phyloP scores from a whole-genome alignment of 805 yeast species.

The Lipomyces anomalus region DNA sequence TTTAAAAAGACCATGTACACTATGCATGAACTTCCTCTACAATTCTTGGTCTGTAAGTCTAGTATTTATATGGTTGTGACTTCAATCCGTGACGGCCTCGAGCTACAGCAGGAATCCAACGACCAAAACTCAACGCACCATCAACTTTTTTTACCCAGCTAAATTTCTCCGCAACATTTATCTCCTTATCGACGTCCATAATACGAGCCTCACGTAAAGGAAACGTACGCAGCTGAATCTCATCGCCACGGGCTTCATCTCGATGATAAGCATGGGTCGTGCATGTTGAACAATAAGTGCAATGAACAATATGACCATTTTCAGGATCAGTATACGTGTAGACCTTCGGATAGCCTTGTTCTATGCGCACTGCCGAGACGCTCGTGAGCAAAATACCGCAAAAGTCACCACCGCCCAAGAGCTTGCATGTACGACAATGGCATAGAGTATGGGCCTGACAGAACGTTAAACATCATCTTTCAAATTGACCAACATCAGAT shows the following conservation, averaged over 20 bases:
- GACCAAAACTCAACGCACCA: conserved; percentile 16
- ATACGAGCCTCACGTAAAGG: conserved; percentile 18
- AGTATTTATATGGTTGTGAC: neutral
- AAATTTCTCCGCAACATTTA: conserved; percentile 19
- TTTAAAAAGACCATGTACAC: neutral
- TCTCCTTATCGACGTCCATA: conserved; percentile 23
- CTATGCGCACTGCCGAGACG: conserved; percentile 18
- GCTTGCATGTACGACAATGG: conserved; percentile 21
- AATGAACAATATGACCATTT: conserved; percentile 11
- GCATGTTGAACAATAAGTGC: conserved; percentile 22
- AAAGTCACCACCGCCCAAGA: conserved; percentile 23
- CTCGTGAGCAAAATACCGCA: conserved; percentile 21
- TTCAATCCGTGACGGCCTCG: conserved; percentile 12
- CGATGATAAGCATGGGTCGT: conserved; percentile 25
- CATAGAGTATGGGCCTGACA: conserved; percentile 21
- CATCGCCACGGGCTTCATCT: conserved; percentile 22
- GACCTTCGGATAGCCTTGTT: conserved; percentile 18
- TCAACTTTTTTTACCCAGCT: conserved; percentile 23
- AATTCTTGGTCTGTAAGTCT: neutral
- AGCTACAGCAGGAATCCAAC: conserved; percentile 17
- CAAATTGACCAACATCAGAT: neutral
- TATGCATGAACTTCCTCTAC: neutral
- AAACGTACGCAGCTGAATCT: conserved; percentile 21
- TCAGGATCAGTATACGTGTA: conserved; percentile 16
- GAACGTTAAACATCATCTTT: neutral